Evolutionary conservation across 192 early-diverging fungal species (phyloP).

Genomic region (Geosiphon pyriformis): DNA sequence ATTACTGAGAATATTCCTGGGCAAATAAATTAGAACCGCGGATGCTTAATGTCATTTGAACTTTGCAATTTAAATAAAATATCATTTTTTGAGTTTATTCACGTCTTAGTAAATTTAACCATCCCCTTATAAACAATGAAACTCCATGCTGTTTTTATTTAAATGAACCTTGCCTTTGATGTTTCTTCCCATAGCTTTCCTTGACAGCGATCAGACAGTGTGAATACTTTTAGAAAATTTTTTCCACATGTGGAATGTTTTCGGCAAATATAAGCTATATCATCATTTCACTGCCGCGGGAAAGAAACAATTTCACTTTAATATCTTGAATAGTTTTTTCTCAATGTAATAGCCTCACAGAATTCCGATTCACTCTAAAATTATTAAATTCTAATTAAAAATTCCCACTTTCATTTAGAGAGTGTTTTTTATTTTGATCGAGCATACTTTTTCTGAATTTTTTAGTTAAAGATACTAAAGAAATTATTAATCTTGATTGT

Average conservation of each 20-base stretch:
- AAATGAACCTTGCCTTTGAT: too few species aligned
- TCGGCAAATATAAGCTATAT: neutral
- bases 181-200: too few species aligned
- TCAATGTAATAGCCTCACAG: neutral
- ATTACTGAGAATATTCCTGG: neutral
- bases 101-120: too few species aligned
- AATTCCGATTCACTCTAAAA: neutral
- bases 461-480: neutral
- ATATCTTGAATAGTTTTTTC: neutral
- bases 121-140: too few species aligned
- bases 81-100: too few species aligned
- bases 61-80: too few species aligned
- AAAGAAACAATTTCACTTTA: neutral
- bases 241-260: neutral
- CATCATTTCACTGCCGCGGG: conserved; percentile 18
- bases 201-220: conserved; percentile 25
- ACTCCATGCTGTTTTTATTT: too few species aligned
- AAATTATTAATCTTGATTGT: neutral
- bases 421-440: too few species aligned
- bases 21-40: neutral
- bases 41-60: too few species aligned
- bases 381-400: neutral
- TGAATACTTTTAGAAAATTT: conserved; percentile 6
- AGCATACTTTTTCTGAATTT: neutral
- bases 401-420: too few species aligned